A percentile compares a stretch with the other conserved stretches of the same genome.
phyloP scores from a whole-genome alignment of 495 filamentous ascomycete genomes.

The Xylaria longipes region DNA sequence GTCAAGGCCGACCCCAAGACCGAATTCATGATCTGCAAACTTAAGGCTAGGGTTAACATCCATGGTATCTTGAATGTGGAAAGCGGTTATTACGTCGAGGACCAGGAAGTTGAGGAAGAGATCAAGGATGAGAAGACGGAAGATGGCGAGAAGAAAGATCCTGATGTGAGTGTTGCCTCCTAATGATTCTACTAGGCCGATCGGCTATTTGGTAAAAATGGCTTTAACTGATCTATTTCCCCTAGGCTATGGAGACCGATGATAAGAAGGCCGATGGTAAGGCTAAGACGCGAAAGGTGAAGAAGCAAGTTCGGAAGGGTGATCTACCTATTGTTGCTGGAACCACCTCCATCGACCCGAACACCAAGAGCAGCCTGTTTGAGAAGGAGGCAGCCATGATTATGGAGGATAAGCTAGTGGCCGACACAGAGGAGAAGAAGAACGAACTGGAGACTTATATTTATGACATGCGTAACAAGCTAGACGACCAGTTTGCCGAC shows the following conservation, averaged over 20 bases:
- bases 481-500: conserved; percentile 86
- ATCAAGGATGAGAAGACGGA: conserved; percentile 67
- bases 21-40: conserved; percentile 99
- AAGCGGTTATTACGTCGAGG: conserved; percentile 97
- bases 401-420: conserved; percentile 98
- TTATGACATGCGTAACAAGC: conserved; percentile 93
- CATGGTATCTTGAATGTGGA: conserved; percentile 97
- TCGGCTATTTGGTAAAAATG: conserved; percentile 17
- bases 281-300: conserved; percentile 96
- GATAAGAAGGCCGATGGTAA: conserved; percentile 73
- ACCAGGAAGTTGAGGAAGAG: conserved; percentile 96
- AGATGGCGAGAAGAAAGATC: conserved; percentile 66
- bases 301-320: conserved; percentile 99
- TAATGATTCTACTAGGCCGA: background rate
- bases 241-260: conserved; percentile 91
- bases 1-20: conserved; percentile 86
- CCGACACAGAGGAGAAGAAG: conserved; percentile 99
- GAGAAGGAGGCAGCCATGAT: conserved; percentile 91
- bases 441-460: conserved; percentile 98
- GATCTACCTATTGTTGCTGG: conserved; percentile 87
- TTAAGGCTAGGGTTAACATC: conserved; percentile 96
- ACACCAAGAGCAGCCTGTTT: conserved; percentile 65
- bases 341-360: conserved; percentile 77
- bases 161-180: conserved; percentile 66
- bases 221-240: conserved; percentile 4